A percentile compares a stretch with the other conserved stretches of the same genome.
Conservation (phyloP, 805 yeast species). For the Candida xiaguanensis region DNA sequence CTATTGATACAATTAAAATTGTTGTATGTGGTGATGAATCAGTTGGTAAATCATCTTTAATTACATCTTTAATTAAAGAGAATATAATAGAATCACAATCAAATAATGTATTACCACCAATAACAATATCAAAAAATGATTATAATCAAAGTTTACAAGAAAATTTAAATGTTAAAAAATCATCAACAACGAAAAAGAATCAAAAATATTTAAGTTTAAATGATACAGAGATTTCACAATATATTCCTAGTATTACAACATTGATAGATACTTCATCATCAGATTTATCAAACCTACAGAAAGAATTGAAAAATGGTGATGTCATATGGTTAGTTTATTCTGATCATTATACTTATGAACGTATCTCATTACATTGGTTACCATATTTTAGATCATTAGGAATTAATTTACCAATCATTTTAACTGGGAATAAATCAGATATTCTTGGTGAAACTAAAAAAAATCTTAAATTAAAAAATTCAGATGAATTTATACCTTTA, state of each 20-base stretch:
- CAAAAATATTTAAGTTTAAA: slow-evolving; percentile 1
- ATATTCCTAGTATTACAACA: slow-evolving; percentile 51
- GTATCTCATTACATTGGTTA: slow-evolving; percentile 92
- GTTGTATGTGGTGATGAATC: slow-evolving; percentile 95
- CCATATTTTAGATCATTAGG: slow-evolving; percentile 91
- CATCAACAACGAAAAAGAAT: slow-evolving; percentile 2
- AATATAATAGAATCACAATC: slow-evolving; percentile 54
- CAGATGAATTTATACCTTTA: slow-evolving; percentile 82
- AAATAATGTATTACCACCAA: slow-evolving; percentile 70
- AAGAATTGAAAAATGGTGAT: slow-evolving; percentile 78
- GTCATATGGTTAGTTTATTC: slow-evolving; percentile 94
- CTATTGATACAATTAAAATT: slow-evolving; percentile 61
- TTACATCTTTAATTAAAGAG: slow-evolving; percentile 79
- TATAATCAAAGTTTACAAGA: slow-evolving; percentile 44
- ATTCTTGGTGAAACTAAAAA: slow-evolving; percentile 42
- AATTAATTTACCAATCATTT: slow-evolving; percentile 86
- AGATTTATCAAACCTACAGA: slow-evolving; percentile 57
- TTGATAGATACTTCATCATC: slow-evolving; percentile 77
- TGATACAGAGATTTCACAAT: slow-evolving; percentile 19
- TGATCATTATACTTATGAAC: slow-evolving; percentile 91
- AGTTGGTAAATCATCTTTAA: slow-evolving; percentile 78
- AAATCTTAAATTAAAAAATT: slow-evolving; percentile 38
- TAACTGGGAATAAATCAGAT: slow-evolving; percentile 83
- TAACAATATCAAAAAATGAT: slow-evolving; percentile 67
- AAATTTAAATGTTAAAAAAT: slow-evolving; percentile 8